Base-by-base conservation (phyloP, 805 yeast species). In the Jamesozyma piceae region DNA sequence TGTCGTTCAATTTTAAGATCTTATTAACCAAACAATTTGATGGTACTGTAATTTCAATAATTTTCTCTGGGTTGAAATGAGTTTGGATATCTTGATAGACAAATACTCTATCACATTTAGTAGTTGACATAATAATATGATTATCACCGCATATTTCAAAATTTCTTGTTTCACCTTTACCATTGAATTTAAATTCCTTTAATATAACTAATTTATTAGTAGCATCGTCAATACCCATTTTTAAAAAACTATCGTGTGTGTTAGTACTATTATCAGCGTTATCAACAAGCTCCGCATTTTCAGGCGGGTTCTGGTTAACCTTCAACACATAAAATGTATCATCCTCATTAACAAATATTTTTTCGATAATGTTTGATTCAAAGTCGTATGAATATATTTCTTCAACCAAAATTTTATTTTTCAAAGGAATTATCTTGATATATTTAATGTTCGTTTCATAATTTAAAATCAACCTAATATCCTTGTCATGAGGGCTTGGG, bases 391-490 rank as follows among this genome's bases (percentile, higher is more conserved):
- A 38, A 15, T 26, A 27, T 1, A 46, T 22, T 15, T 43, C 47
- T 35, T 43, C 33, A 2, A 50, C 43, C 5, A 19, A 20, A 3
- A 56, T 45, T 11, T 42, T 47, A 17, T 50, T 48, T 15, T 47
- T 44, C n/a, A 26, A n/a, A 3, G 58, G 52, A 5, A 46, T 29
- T 10, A 56, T 29, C 17, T 43, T 41, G 9, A 52, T 49, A 17
- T 49, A 37, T 36, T 54, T 52, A 1, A 56, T 41, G 14, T 36
- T n/a, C 5, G 35, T 22, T 18, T 45, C 49, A 39, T 46, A 54
- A 39, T 35, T 31, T 13, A 56, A 17, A 5, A 54, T 28, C 19
- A 55, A 19, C 3, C 30, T 34, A 9, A 44, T 48, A 17, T 41
- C 13, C 18, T 35, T 31, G 4, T 31, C 27, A 9, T 17, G 22